Conservation (phyloP, 148 eudicot genomes). For the Camellia japonica region DNA sequence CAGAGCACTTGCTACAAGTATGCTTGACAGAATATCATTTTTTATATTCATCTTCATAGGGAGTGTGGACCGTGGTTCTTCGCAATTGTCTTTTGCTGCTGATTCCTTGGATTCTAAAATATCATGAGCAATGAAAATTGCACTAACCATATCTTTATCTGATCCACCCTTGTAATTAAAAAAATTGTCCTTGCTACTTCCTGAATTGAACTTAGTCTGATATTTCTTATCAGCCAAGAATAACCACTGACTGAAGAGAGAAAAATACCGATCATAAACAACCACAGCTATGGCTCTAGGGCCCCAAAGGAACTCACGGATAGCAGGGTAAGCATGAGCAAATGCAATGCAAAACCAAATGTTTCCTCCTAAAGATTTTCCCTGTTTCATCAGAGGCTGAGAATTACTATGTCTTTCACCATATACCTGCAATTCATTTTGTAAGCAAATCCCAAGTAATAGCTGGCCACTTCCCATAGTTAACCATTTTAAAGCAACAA, state of each 20-base stretch:
- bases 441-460: conserved; percentile 76
- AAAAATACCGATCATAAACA: conserved; percentile 60
- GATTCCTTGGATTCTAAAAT: conserved; percentile 32
- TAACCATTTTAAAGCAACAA: conserved; percentile 67
- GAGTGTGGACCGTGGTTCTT: conserved; percentile 15
- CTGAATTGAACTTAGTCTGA: conserved; percentile 16
- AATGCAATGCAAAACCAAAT: conserved; percentile 72
- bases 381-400: conserved; percentile 25
- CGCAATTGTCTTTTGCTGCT: conserved; percentile 25
- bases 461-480: conserved; percentile 62
- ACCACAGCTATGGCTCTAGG: conserved; percentile 57
- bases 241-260: conserved; percentile 67
- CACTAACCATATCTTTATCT: conserved; percentile 12
- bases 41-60: conserved; percentile 39
- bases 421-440: conserved; percentile 73
- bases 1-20: conserved; percentile 30
- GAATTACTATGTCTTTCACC: conserved; percentile 41
- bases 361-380: conserved; percentile 41
- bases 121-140: conserved; percentile 27
- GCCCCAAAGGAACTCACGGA: conserved; percentile 70
- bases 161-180: conserved; percentile 21
- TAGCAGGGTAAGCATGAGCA: conserved; percentile 36
- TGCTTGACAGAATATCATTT: conserved; percentile 27
- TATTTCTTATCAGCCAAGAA: conserved; percentile 30
- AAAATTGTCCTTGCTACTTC: conserved; percentile 9